Conservation (phyloP, 768 basidiomycete genomes). For the Coprinellus aureogranulatus region DNA sequence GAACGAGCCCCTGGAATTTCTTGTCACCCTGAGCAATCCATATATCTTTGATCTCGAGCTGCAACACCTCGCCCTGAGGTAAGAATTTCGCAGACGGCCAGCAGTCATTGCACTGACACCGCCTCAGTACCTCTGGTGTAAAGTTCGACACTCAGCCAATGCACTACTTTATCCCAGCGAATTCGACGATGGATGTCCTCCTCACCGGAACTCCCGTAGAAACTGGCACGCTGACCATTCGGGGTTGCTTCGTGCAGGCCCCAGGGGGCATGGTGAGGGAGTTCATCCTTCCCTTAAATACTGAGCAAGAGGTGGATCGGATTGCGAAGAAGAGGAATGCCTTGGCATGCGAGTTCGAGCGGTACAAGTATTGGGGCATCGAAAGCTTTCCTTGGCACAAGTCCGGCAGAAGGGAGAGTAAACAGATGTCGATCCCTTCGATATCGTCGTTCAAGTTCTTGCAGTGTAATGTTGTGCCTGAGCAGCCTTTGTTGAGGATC, state of each 20-base stretch:
- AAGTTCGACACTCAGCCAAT: conserved; percentile 65
- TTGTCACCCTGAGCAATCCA: conserved; percentile 84
- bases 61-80: conserved; percentile 81
- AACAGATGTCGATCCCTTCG: conserved; percentile 21
- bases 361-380: conserved; percentile 73
- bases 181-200: conserved; percentile 68
- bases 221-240: conserved; percentile 66
- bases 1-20: conserved; percentile 79
- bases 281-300: conserved; percentile 73
- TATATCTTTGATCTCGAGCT: conserved; percentile 91
- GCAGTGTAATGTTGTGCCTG: conserved; percentile 80
- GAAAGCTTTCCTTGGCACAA: conserved; percentile 66
- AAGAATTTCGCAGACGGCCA: conserved; percentile 12
- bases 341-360: conserved; percentile 61
- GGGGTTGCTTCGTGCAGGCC: conserved; percentile 78
- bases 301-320: conserved; percentile 66
- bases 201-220: conserved; percentile 64
- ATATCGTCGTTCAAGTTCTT: conserved; percentile 50
- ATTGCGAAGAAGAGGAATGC: conserved; percentile 56
- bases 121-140: conserved; percentile 74
- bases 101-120: conserved; percentile 7
- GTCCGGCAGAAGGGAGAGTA: conserved; percentile 38
- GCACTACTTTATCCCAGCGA: conserved; percentile 68
- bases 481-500: conserved; percentile 86
- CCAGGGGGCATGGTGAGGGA: conserved; percentile 69